A percentile compares a stretch with the other conserved stretches of the same genome.
Evolutionary conservation across 108 stramenopile genomes (phyloP).

Genomic region (Pseudonitzschia multiseries): DNA sequence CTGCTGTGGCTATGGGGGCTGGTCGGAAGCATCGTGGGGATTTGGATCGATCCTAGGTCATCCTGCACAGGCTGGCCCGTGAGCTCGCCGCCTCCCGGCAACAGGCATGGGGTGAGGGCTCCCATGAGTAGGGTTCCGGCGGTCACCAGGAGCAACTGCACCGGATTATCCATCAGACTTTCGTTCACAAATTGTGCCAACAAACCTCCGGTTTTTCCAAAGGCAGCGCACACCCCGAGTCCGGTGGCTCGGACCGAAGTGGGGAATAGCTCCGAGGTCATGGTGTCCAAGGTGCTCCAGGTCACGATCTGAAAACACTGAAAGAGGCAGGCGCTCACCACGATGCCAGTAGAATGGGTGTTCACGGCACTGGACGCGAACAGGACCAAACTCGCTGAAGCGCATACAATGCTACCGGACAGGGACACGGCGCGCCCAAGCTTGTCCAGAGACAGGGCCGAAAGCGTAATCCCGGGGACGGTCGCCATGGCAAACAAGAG

Average conservation of each 20-base stretch:
- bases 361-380: conserved; percentile 52
- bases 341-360: conserved; percentile 36
- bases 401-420: conserved; percentile 42
- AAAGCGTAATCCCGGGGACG: conserved; percentile 71
- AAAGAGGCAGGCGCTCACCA: conserved; percentile 65
- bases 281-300: conserved; percentile 79
- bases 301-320: conserved; percentile 66
- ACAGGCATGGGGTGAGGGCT: conserved; percentile 51
- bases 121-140: conserved; percentile 56
- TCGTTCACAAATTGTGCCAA: conserved; percentile 75
- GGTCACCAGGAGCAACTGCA: conserved; percentile 50
- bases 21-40: too few relatives aligned
- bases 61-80: conserved; percentile 43
- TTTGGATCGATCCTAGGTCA: not conserved
- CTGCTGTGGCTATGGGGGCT: too few relatives aligned
- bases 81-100: conserved; percentile 37
- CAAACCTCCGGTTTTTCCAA: conserved; percentile 73
- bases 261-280: conserved; percentile 76
- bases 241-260: conserved; percentile 71
- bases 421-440: conserved; percentile 55
- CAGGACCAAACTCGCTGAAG: conserved; percentile 45
- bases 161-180: conserved; percentile 42
- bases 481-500: conserved; percentile 72
- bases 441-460: conserved; percentile 54
- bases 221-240: conserved; percentile 77